Percentiles rank a stretch among this genome's conserved stretches.
Evolutionary conservation across 2,329 filamentous ascomycete genomes (phyloP).

Genomic region (Chaetothyriales sp.): DNA sequence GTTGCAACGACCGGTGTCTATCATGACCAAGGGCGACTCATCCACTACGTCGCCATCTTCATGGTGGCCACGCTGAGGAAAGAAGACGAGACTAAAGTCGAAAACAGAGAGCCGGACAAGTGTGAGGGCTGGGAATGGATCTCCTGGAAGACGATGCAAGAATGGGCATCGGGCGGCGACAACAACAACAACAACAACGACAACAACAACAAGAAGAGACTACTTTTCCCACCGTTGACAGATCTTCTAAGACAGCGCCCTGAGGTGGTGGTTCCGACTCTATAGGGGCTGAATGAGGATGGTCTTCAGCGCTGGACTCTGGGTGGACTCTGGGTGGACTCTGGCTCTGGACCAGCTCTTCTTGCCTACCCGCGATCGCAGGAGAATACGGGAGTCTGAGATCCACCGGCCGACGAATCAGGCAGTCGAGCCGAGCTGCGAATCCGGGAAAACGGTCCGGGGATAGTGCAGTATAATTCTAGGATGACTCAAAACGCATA

Average conservation of each 20-base stretch:
- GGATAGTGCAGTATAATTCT: too few relatives aligned
- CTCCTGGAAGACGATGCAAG: slow-evolving; percentile 33
- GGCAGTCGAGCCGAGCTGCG: background rate
- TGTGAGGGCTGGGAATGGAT: slow-evolving; percentile 42
- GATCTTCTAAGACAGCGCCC: slow-evolving; percentile 27
- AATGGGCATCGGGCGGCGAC: slow-evolving; percentile 22
- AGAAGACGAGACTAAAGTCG: slow-evolving; percentile 34
- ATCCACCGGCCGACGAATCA: background rate
- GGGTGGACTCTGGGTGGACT: background rate
- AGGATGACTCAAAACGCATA: too few relatives aligned
- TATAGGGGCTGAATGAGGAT: background rate
- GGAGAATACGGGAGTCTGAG: background rate
- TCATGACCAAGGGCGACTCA: slow-evolving; percentile 22
- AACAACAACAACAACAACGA: too few relatives aligned
- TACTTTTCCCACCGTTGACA: slow-evolving; percentile 34
- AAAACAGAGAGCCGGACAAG: slow-evolving; percentile 35
- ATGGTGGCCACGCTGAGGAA: slow-evolving; percentile 40
- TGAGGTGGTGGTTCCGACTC: background rate
- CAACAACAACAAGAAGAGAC: too few relatives aligned
- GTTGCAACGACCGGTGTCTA: slow-evolving; percentile 56
- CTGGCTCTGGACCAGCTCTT: background rate
- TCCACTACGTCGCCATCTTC: slow-evolving; percentile 64
- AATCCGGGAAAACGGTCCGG: too few relatives aligned
- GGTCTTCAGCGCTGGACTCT: background rate
- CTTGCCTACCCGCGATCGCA: too few relatives aligned